Evolutionary conservation across 2,329 filamentous ascomycete genomes (phyloP), one percentile per base, ranked within the genome.

Genomic region (Xylariaceae sp.): DNA sequence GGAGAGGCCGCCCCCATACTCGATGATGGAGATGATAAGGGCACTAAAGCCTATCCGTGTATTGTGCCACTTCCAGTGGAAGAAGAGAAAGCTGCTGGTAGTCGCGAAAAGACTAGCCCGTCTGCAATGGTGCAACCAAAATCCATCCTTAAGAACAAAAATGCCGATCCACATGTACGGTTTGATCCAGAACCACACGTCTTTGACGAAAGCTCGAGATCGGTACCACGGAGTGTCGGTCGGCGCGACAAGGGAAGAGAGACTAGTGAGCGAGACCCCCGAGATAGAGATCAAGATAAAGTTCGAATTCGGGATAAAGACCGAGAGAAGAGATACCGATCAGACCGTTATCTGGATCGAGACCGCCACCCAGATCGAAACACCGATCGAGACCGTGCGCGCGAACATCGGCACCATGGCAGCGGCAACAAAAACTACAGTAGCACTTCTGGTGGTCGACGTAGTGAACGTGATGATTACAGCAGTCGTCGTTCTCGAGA

Each of bases 71-170:
- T 71, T 6, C 75, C 72, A 1, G 63, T 58, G 7, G 59, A 64
- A 43, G 60, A 63, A n/a, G 28, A 34, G 2, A 58, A 49, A 44
- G 61, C 60, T n/a, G 37, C 50, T 3, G 56, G 53, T 8, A 16
- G 33, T 7, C 37, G 34, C n/a, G 54, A 52, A 12, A 71, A 68
- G 54, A 61, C 68, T 5, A 70, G 69, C 1, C 73, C 75, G 1
- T 70, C 75, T 0, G 66, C 74, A 24, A 76, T 72, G 2, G 72
- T 75, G 0, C 70, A 66, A 54, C 84, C 83, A 1, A 86, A 85
- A 64, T 79, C 83, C 4, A 86, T 86, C n/a, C 74, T 86, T 16
- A 86, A 86, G 74, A 86, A 86, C 67, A 80, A 78, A 64, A 83
- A 84, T 58, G 79, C 80, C 43, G 81, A 86, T 57, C 69, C 71